Percentiles rank a stretch among this genome's conserved stretches.
Conservation (phyloP, 140 eudicot species). For the Ambrosia hybrid region DNA sequence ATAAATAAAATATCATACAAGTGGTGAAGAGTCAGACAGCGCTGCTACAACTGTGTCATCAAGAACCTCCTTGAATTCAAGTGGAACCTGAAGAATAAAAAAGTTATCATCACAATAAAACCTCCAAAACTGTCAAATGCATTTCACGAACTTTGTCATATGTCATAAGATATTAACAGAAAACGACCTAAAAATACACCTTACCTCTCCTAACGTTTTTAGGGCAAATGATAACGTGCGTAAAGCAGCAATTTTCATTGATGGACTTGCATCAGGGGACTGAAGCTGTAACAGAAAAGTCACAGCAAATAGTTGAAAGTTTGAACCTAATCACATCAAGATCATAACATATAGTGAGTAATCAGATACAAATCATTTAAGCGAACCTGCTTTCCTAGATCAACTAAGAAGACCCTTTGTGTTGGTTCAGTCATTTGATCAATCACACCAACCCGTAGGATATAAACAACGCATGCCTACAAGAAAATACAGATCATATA, state of each 20-base stretch:
- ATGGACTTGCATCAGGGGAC: conserved; percentile 69
- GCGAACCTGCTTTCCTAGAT: conserved; percentile 83
- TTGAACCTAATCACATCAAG: conserved; percentile 13
- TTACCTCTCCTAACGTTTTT: conserved; percentile 93
- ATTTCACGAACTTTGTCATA: conserved; percentile 9
- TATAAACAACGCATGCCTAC: conserved; percentile 93
- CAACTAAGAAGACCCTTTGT: conserved; percentile 80
- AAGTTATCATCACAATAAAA: conserved; percentile 9
- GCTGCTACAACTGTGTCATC: conserved; percentile 96
- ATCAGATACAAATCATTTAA: conserved; percentile 15
- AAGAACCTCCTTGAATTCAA: conserved; percentile 84
- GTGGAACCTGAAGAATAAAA: conserved; percentile 66
- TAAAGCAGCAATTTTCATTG: conserved; percentile 81
- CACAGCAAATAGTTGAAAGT: conserved; percentile 14
- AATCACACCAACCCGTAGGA: conserved; percentile 90
- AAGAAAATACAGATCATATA: conserved; percentile 36
- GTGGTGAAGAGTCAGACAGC: conserved; percentile 72
- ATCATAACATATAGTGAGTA: conserved; percentile 14
- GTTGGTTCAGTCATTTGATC: conserved; percentile 99
- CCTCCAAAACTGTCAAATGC: conserved; percentile 15
- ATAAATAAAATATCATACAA: conserved; percentile 51
- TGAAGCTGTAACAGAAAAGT: conserved; percentile 64
- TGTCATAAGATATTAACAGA: conserved; percentile 12
- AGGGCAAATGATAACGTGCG: conserved; percentile 82
- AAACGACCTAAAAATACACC: conserved; percentile 21